Percentiles rank a stretch among this genome's conserved stretches.
Evolutionary conservation across 768 basidiomycete species (phyloP).

Genomic region (Suillus luteus): DNA sequence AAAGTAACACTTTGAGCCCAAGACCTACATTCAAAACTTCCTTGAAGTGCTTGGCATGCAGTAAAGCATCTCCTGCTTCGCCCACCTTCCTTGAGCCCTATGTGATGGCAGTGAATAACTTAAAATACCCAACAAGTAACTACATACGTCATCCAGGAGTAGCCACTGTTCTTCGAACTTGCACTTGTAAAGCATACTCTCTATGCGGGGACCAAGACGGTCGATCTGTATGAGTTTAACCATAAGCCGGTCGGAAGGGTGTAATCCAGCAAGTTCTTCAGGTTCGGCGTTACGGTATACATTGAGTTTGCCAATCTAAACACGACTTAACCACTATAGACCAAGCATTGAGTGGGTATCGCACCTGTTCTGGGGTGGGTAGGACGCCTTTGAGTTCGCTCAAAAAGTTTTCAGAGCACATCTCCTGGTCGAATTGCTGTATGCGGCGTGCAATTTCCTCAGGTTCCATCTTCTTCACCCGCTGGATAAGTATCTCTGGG

Average conservation of each 20-base stretch:
- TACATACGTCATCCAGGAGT: constrained; percentile 75
- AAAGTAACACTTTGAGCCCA: constrained; percentile 23
- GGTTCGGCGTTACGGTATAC: constrained; percentile 85
- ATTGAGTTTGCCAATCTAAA: constrained; percentile 84
- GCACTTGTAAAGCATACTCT: constrained; percentile 94
- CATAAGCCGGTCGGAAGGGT: constrained; percentile 95
- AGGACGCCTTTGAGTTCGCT: constrained; percentile 85
- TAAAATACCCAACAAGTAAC: background rate
- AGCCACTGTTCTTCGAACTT: constrained; percentile 85
- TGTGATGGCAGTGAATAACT: background rate
- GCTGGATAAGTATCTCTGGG: constrained; percentile 89
- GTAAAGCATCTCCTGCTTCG: constrained; percentile 77
- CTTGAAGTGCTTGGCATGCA: constrained; percentile 86
- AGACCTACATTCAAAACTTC: constrained; percentile 74
- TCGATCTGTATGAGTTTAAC: constrained; percentile 96
- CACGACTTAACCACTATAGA: background rate
- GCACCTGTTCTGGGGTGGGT: constrained; percentile 88
- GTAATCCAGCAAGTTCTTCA: constrained; percentile 85
- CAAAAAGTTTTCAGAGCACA: constrained; percentile 88
- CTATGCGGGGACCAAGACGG: constrained; percentile 81
- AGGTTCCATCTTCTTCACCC: constrained; percentile 78
- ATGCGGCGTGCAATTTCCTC: constrained; percentile 86
- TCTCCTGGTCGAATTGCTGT: constrained; percentile 80
- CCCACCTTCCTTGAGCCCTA: constrained; percentile 81
- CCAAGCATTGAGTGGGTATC: constrained; percentile 12